These are phyloP conservation scores for Russula abietina DNA, from an alignment of 768 basidiomycete species.

Conservation along the genomic window DNA sequence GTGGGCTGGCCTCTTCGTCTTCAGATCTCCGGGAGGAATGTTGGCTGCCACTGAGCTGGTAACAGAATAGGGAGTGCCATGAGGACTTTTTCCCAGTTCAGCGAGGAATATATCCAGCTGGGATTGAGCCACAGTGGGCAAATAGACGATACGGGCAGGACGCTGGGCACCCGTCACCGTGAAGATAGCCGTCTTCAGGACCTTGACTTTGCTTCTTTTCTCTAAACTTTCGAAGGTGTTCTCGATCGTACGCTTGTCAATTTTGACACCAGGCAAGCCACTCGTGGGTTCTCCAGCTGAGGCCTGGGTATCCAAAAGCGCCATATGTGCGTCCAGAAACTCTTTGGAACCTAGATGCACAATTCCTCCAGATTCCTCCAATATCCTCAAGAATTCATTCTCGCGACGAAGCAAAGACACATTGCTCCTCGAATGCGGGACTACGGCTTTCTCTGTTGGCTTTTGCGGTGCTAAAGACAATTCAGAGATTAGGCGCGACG, in stretches of 20 bases:
- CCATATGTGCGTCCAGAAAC: constrained; percentile 59
- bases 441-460: constrained; percentile 11
- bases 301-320: constrained; percentile 51
- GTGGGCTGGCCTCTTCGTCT: constrained; percentile 11
- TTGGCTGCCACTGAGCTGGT: constrained; percentile 36
- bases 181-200: constrained; percentile 58
- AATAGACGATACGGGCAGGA: constrained; percentile 57
- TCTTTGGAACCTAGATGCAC: constrained; percentile 61
- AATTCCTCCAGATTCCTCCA: constrained; percentile 64
- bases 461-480: constrained; percentile 19
- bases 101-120: constrained; percentile 54
- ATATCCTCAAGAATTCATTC: constrained; percentile 65
- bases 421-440: constrained; percentile 44
- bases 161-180: constrained; percentile 54
- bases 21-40: constrained; percentile 9
- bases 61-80: constrained; percentile 32
- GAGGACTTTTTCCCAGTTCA: constrained; percentile 37
- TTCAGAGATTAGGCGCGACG: background rate
- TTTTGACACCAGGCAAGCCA: constrained; percentile 57
- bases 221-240: constrained; percentile 57
- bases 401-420: constrained; percentile 75
- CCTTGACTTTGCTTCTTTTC: constrained; percentile 59
- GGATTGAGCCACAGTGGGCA: constrained; percentile 51
- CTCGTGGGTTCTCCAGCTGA: constrained; percentile 64
- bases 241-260: constrained; percentile 68